phyloP scores from a whole-genome alignment of 148 eudicot genomes.

The Rhododendron simsii region DNA sequence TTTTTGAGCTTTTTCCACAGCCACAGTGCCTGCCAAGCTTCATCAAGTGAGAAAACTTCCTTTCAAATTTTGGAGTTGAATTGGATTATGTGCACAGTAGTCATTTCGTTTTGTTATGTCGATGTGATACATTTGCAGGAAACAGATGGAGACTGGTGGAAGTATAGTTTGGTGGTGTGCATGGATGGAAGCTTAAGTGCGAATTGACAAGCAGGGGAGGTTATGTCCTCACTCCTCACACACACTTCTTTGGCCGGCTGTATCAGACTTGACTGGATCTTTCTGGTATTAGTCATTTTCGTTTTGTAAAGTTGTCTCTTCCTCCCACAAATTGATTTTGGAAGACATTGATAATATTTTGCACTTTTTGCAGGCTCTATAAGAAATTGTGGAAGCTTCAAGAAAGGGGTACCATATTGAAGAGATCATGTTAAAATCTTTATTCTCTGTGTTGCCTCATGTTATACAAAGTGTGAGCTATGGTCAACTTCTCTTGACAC shows the following conservation, averaged over 20 bases:
- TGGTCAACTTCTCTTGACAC: too few species aligned
- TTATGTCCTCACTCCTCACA: slow-evolving; percentile 71
- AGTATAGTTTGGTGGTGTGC: slow-evolving; percentile 93
- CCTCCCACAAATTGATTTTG: too few species aligned
- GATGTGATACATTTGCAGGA: too few species aligned
- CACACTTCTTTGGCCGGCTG: slow-evolving; percentile 96
- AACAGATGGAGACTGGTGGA: slow-evolving; percentile 66
- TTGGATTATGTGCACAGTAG: too few species aligned
- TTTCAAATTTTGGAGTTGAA: too few species aligned
- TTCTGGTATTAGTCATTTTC: slow-evolving; percentile 41
- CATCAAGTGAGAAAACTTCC: too few species aligned
- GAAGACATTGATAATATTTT: too few species aligned
- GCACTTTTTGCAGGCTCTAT: slow-evolving; percentile 44
- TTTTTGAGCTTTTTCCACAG: too few species aligned
- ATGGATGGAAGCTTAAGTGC: slow-evolving; percentile 67
- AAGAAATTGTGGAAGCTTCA: slow-evolving; percentile 77
- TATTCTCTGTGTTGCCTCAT: not conserved
- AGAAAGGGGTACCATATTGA: slow-evolving; percentile 84
- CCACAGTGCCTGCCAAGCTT: not conserved
- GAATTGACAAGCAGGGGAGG: slow-evolving; percentile 96
- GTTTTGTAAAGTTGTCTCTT: too few species aligned
- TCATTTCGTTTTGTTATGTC: too few species aligned
- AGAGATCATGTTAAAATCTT: slow-evolving; percentile 47
- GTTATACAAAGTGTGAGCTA: too few species aligned
- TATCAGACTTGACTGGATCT: slow-evolving; percentile 95